Base-by-base conservation (phyloP, 2,329 filamentous ascomycete species). In the Fusarium poae region DNA sequence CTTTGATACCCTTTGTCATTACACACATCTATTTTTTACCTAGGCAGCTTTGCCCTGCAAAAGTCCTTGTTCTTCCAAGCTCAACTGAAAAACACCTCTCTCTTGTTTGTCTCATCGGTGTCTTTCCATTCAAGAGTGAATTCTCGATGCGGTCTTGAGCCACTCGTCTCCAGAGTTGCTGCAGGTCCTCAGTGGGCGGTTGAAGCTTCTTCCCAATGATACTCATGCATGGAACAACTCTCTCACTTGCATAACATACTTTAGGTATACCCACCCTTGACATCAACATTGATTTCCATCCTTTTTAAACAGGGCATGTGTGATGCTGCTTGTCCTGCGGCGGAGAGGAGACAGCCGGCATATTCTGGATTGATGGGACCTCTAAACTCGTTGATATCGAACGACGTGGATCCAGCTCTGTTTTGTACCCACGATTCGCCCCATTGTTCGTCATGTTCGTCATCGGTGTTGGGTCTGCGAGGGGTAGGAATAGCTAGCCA, bases 1-100 rank as follows among this genome's bases (percentile, higher is more conserved):
- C 50, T 40, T 25, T 53, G 62, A 65, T 65, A 65, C 60, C 60
- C 62, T 46, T 53, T 58, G 44, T 59, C 37, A 27, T 64, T 53
- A 48, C 29, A 30, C 25, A 57, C 13, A 15, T 29, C 16, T 29
- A 10, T 35, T 34, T 23, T 7, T 39, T 46, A 23, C 27, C 20
- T 34, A 62, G 20, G 40, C 34, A 34, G 15, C 12, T 9, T 1
- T 32, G 4, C 23, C 20, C 16, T 42, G 18, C 11, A 39, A 29
- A n/a, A 16, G 3, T 4, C 6, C 23, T 25, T n/a, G 23, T 49
- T 42, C 7, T 7, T 13, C 15, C 12, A 39, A 12, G 3, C 29
- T 21, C 21, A 57, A 15, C 35, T 45, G 8, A 62, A 56, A 10
- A 20, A 9, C 16, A 55, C 42, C 4, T 16, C 35, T 46, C 23